phyloP scores from a whole-genome alignment of 2,329 filamentous ascomycete genomes.

The Fusarium algeriense region DNA sequence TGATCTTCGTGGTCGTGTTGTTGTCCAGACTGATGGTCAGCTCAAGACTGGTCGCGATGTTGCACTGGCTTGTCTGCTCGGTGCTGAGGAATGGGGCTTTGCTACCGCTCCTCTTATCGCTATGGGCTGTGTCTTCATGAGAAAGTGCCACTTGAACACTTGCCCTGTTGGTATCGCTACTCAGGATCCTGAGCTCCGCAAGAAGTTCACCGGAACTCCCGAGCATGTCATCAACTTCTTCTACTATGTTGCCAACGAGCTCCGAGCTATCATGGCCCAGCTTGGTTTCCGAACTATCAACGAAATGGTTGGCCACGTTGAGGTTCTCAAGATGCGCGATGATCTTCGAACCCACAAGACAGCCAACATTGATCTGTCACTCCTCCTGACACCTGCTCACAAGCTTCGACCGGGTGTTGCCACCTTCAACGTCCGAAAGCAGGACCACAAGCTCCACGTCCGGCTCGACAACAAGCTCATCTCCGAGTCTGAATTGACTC shows the following conservation, averaged over 20 bases:
- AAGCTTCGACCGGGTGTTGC: conserved; percentile 93
- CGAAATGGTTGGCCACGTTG: conserved; percentile 95
- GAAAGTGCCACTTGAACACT: conserved; percentile 81
- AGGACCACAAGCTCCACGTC: conserved; percentile 93
- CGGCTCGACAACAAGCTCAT: conserved; percentile 98
- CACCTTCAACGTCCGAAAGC: conserved; percentile 97
- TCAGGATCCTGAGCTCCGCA: conserved; percentile 91
- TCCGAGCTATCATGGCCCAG: conserved; percentile 96
- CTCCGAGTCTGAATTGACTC: conserved; percentile 91
- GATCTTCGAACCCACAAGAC: conserved; percentile 91
- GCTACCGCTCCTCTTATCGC: conserved; percentile 94
- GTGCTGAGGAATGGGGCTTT: conserved; percentile 98
- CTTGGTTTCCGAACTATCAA: conserved; percentile 95
- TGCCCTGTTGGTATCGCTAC: conserved; percentile 95
- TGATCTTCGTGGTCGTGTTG: conserved; percentile 92
- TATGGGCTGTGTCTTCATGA: conserved; percentile 97
- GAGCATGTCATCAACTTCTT: conserved; percentile 99
- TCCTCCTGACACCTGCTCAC: conserved; percentile 95
- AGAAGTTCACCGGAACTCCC: conserved; percentile 93
- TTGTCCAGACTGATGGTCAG: conserved; percentile 97
- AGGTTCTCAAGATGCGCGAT: conserved; percentile 86
- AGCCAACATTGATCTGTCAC: conserved; percentile 89
- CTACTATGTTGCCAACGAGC: conserved; percentile 96
- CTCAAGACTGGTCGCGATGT: conserved; percentile 92
- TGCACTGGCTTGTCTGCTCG: conserved; percentile 92